A percentile compares a stretch with the other conserved stretches of the same genome.
Evolutionary conservation across 306 rosid species (phyloP).

Genomic region (Gastrolobium villosum): DNA sequence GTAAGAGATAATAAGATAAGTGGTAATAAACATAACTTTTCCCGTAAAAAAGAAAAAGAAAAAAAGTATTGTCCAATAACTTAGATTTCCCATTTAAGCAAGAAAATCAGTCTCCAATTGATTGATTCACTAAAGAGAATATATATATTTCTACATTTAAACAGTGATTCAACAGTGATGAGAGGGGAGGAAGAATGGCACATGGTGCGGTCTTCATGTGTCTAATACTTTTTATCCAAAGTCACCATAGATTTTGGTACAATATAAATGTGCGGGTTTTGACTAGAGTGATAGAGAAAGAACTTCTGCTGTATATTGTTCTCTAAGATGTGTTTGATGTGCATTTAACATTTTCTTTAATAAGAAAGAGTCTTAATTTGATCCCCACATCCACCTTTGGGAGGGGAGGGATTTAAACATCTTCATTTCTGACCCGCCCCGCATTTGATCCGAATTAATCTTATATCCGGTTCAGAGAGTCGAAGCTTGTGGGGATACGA

Average conservation of each 20-base stretch:
- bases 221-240: background rate
- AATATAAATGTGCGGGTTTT: slow-evolving; percentile 5
- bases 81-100: slow-evolving; percentile 54
- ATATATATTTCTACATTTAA: slow-evolving; percentile 3
- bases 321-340: background rate
- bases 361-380: background rate
- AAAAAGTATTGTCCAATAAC: slow-evolving; percentile 32
- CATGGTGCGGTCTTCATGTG: slow-evolving; percentile 56
- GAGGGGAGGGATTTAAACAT: no score
- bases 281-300: background rate
- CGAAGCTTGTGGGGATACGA: no score
- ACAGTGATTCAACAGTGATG: slow-evolving; percentile 53
- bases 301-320: background rate
- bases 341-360: background rate
- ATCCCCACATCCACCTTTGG: no score
- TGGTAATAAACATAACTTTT: no score
- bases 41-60: no score
- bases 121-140: background rate
- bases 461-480: no score
- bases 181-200: slow-evolving; percentile 69
- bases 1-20: no score
- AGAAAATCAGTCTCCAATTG: slow-evolving; percentile 39
- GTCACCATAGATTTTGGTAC: background rate
- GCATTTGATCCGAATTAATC: no score
- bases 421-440: no score